Conservation (phyloP, 805 yeast genomes). For the Barnettozyma salicaria region DNA sequence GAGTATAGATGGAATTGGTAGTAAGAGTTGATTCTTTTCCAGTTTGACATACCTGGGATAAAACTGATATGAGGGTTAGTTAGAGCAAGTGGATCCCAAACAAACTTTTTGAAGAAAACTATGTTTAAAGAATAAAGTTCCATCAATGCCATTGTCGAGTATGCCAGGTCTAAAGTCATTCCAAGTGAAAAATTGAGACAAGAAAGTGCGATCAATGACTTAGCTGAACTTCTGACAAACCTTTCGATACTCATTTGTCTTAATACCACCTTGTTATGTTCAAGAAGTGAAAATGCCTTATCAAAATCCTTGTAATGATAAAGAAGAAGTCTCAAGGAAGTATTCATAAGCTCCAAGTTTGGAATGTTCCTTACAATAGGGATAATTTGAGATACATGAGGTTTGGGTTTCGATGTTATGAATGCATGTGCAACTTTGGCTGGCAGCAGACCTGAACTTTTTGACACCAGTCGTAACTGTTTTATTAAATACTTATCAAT, state of each 20-base stretch:
- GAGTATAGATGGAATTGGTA: slow-evolving; percentile 5
- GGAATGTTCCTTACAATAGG: not conserved
- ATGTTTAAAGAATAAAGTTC: slow-evolving; percentile 5
- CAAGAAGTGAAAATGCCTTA: slow-evolving; percentile 1
- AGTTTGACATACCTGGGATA: slow-evolving; percentile 5
- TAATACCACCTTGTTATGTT: not conserved
- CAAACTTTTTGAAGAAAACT: slow-evolving; percentile 1
- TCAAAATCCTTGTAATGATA: slow-evolving; percentile 7
- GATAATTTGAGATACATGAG: not conserved
- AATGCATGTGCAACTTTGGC: not conserved
- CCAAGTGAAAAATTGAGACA: slow-evolving; percentile 2
- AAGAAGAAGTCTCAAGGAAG: slow-evolving; percentile 2
- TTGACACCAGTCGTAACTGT: not conserved
- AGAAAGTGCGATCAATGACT: not conserved
- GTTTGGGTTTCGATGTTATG: slow-evolving; percentile 3
- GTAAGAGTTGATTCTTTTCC: slow-evolving; percentile 3
- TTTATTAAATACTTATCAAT: slow-evolving; percentile 39
- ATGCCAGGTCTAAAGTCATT: not conserved
- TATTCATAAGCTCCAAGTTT: slow-evolving; percentile 1
- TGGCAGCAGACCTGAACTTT: not conserved
- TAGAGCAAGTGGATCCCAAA: slow-evolving; percentile 1
- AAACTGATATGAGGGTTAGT: not conserved
- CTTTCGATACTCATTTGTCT: not conserved
- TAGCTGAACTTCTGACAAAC: not conserved
- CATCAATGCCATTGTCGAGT: slow-evolving; percentile 1